Conservation (phyloP, 2,329 filamentous ascomycete species). For the Phialophora expanda region DNA sequence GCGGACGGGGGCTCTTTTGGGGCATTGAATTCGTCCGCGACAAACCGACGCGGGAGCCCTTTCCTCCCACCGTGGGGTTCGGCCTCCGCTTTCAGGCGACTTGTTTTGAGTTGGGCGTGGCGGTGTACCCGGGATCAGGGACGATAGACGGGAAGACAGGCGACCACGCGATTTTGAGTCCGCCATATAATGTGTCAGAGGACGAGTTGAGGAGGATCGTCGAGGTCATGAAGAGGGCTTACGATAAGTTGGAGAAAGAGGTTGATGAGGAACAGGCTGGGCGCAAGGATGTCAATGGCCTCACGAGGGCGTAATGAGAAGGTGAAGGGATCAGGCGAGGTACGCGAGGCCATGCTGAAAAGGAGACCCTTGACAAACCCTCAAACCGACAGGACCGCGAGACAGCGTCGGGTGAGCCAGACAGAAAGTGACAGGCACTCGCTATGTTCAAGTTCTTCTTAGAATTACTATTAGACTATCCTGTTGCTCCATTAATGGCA, state of each 20-base stretch:
- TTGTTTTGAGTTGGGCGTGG: slow-evolving; percentile 50
- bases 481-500: slow-evolving; percentile 13
- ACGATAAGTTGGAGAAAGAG: slow-evolving; percentile 31
- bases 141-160: slow-evolving; percentile 57
- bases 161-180: slow-evolving; percentile 61
- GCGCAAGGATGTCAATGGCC: slow-evolving; percentile 1
- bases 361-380: not conserved
- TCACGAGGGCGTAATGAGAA: not conserved
- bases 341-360: not conserved
- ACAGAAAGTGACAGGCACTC: not conserved
- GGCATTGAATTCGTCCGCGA: slow-evolving; percentile 65
- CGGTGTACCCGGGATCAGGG: slow-evolving; percentile 59
- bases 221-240: slow-evolving; percentile 52
- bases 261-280: slow-evolving; percentile 19
- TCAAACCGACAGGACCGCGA: not conserved
- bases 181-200: slow-evolving; percentile 58
- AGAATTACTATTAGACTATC: slow-evolving; percentile 25
- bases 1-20: slow-evolving; percentile 65
- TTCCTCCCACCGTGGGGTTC: slow-evolving; percentile 51
- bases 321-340: not conserved
- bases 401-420: not conserved
- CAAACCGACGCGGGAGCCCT: slow-evolving; percentile 60
- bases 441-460: slow-evolving; percentile 4
- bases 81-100: slow-evolving; percentile 52
- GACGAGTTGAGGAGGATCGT: slow-evolving; percentile 58